phyloP scores from a whole-genome alignment of 108 stramenopile genomes.

The Discostella stelligeroides region DNA sequence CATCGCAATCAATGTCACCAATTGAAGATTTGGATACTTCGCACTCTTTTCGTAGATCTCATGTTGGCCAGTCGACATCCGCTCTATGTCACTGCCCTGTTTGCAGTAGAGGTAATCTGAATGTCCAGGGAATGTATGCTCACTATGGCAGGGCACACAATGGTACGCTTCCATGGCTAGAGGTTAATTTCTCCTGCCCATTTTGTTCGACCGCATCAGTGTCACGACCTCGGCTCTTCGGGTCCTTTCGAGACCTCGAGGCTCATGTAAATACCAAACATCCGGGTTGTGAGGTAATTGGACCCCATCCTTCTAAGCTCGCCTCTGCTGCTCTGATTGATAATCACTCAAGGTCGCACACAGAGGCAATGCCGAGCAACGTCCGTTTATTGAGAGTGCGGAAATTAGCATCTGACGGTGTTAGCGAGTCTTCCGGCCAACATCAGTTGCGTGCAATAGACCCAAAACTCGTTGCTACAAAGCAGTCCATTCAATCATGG shows the following conservation, averaged over 20 bases:
- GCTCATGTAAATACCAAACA: slow-evolving; percentile 27
- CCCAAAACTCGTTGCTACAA: slow-evolving; percentile 9
- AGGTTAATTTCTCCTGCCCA: slow-evolving; percentile 43
- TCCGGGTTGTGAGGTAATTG: slow-evolving; percentile 28
- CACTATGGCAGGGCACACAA: slow-evolving; percentile 40
- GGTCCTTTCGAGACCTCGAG: slow-evolving; percentile 20
- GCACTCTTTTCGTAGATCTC: slow-evolving; percentile 4
- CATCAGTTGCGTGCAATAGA: not conserved
- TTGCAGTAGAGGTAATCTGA: slow-evolving; percentile 33
- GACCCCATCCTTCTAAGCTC: slow-evolving; percentile 14
- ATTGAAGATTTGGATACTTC: slow-evolving; percentile 7
- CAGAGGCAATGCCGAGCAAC: not conserved
- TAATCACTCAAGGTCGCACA: not conserved
- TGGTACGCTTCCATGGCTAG: slow-evolving; percentile 40
- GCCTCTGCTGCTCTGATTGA: not conserved
- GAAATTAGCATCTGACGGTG: not conserved
- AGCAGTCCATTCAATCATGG: slow-evolving; percentile 20
- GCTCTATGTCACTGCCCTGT: slow-evolving; percentile 39
- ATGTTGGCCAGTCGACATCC: slow-evolving; percentile 19
- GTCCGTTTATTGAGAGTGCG: slow-evolving; percentile 18
- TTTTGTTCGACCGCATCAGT: slow-evolving; percentile 25
- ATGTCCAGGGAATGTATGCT: slow-evolving; percentile 48
- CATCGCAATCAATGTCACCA: slow-evolving; percentile 11
- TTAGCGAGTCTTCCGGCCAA: too few species aligned
- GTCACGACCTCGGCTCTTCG: slow-evolving; percentile 9